These are phyloP conservation scores for Epichloe coenophiala DNA, from an alignment of 2,329 filamentous ascomycete species.

Conservation along the genomic window DNA sequence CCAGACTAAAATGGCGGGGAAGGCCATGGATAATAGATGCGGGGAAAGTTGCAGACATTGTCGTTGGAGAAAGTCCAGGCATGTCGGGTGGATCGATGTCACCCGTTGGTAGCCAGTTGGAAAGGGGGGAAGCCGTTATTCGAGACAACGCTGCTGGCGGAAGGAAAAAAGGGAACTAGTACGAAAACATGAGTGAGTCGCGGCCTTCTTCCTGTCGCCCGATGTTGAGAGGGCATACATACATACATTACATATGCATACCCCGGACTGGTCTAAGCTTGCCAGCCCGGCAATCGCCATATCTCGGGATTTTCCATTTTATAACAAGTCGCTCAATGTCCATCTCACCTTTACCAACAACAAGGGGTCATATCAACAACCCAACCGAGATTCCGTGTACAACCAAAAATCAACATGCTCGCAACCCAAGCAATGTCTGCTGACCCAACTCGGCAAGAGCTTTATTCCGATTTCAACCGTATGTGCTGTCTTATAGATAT, in stretches of 20 bases:
- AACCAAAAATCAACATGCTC: neutral
- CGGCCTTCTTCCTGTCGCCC: neutral
- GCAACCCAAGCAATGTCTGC: slow-evolving; percentile 2
- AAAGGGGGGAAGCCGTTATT: no score
- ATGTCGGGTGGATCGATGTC: no score
- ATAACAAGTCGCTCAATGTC: no score
- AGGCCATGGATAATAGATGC: no score
- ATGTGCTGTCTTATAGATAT: neutral
- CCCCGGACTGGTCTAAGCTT: neutral
- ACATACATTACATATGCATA: neutral
- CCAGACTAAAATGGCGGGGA: no score
- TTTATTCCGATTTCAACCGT: neutral
- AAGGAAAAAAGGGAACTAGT: neutral
- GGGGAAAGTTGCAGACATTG: no score
- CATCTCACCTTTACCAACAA: no score
- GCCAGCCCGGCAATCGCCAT: neutral
- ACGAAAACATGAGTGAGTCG: neutral
- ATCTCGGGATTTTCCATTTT: neutral
- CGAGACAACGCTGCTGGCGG: neutral
- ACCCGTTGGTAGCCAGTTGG: no score
- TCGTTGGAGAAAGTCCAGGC: no score
- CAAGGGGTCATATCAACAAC: no score
- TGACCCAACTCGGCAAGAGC: neutral
- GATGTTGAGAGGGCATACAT: neutral
- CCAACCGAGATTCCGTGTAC: no score